Conservation (phyloP, 345 rosid species). For the thale cress (Arabidopsis thaliana) region TAIR10.1 NC_003070.9:28041001-28041500, state of each 20-base stretch:
- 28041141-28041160: slow-evolving; percentile 42
- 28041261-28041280: background rate
- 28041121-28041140: slow-evolving; percentile 23
- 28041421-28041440: slow-evolving; percentile 2
- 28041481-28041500: slow-evolving; percentile 62
- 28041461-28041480: background rate
- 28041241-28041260: background rate
- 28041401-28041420: slow-evolving; percentile 18
- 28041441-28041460: background rate
- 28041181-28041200: slow-evolving; percentile 43
- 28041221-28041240: slow-evolving; percentile 14
- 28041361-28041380: background rate
- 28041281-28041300: slow-evolving; percentile 5
- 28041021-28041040: background rate
- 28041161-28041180: slow-evolving; percentile 27
- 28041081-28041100: slow-evolving; percentile 3
- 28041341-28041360: slow-evolving; percentile 34
- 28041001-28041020: background rate
- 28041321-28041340: slow-evolving; percentile 24
- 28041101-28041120: slow-evolving; percentile 11
- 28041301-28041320: slow-evolving; percentile 6
- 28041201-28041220: slow-evolving; percentile 15
- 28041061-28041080: background rate
- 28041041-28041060: slow-evolving; percentile 7
- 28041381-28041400: slow-evolving; percentile 8